Evolutionary conservation across 495 filamentous ascomycete species (phyloP).

Genomic region (Apiosordaria backusii): DNA sequence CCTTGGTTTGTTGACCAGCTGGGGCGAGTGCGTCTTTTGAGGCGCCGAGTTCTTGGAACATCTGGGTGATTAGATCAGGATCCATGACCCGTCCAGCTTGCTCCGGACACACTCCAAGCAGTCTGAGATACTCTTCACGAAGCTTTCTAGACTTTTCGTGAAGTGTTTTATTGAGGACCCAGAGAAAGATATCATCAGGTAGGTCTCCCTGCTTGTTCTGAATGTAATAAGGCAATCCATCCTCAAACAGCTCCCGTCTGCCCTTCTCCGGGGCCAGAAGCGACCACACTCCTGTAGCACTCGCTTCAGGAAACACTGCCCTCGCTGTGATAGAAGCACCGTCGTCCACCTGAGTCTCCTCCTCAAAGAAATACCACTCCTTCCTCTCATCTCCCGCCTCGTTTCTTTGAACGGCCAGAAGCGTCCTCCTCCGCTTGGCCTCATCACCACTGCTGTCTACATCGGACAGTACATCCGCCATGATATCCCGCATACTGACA

Average conservation of each 20-base stretch:
- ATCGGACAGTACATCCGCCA: constrained; percentile 45
- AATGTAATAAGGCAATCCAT: constrained; percentile 63
- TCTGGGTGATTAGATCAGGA: constrained; percentile 31
- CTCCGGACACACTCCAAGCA: constrained; percentile 34
- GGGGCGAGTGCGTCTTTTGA: constrained; percentile 29
- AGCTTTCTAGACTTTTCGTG: constrained; percentile 58
- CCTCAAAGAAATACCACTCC: constrained; percentile 66
- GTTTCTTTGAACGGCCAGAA: constrained; percentile 70
- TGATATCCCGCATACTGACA: constrained; percentile 32
- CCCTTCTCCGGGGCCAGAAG: constrained; percentile 46
- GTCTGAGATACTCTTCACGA: constrained; percentile 59
- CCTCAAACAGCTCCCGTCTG: constrained; percentile 62
- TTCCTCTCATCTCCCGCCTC: constrained; percentile 61
- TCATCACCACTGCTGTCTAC: constrained; percentile 51
- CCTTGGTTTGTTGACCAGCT: not conserved
- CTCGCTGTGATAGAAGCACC: constrained; percentile 28
- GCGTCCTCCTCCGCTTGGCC: constrained; percentile 53
- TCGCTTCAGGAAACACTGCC: constrained; percentile 33
- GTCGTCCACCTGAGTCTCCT: constrained; percentile 17
- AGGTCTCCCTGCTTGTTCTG: constrained; percentile 49
- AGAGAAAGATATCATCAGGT: constrained; percentile 67
- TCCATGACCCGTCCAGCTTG: constrained; percentile 40
- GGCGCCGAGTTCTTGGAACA: constrained; percentile 43
- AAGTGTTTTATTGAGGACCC: constrained; percentile 70
- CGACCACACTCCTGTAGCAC: constrained; percentile 34